Evolutionary conservation across 257 asterid species (phyloP).

Genomic region (Solanum etuberosum): DNA sequence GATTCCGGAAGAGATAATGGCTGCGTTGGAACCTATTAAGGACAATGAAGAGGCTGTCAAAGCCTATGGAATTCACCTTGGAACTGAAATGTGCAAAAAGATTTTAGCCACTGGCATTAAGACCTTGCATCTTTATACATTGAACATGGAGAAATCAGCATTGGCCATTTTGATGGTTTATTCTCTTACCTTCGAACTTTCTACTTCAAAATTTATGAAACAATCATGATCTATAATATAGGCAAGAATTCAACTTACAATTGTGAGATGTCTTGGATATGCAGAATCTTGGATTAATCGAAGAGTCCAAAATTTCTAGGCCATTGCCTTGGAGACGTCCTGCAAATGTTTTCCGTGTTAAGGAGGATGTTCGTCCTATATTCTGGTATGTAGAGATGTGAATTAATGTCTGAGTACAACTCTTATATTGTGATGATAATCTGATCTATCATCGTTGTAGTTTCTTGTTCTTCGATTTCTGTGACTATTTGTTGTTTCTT

Average conservation of each 20-base stretch:
- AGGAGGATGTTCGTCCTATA: conserved; percentile 93
- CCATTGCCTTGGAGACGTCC: conserved; percentile 99
- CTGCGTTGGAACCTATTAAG: conserved; percentile 95
- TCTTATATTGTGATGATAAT: neutral
- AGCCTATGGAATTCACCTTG: conserved; percentile 94
- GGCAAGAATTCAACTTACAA: neutral
- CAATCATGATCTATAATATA: neutral
- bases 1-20: conserved; percentile 85
- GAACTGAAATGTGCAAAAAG: conserved; percentile 98
- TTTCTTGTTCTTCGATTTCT: neutral
- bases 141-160: conserved; percentile 98
- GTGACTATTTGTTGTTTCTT: neutral
- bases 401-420: neutral
- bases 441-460: neutral
- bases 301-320: conserved; percentile 81
- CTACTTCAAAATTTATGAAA: conserved; percentile 1
- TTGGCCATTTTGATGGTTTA: conserved; percentile 83
- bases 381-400: conserved; percentile 48
- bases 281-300: conserved; percentile 92
- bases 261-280: conserved; percentile 12
- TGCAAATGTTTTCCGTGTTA: conserved; percentile 60
- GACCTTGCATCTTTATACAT: conserved; percentile 78
- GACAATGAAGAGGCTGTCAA: conserved; percentile 98
- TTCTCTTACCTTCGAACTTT: conserved; percentile 4
- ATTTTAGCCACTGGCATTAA: conserved; percentile 83